Conservation (phyloP, 2,329 filamentous ascomycete species). For the Venturia nashicola region DNA sequence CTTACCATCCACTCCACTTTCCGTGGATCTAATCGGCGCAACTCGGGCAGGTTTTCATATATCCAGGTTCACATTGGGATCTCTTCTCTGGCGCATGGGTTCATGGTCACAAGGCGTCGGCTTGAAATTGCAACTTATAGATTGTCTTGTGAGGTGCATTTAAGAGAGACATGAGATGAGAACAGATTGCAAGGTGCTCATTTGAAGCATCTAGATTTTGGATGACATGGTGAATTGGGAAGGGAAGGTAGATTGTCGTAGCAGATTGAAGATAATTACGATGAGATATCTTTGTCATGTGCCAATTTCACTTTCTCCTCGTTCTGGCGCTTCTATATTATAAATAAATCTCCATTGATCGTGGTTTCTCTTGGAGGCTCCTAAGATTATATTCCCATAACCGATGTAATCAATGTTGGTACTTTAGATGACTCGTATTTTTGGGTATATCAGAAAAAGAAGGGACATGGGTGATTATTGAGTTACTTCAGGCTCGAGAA, state of each 20-base stretch:
- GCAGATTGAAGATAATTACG: background rate
- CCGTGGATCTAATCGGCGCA: background rate
- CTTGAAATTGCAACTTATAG: background rate
- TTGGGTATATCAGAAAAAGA: too few species aligned
- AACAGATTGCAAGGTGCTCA: conserved; percentile 3
- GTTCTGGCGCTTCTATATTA: too few species aligned
- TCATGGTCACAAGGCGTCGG: background rate
- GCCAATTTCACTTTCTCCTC: too few species aligned
- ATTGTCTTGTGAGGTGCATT: background rate
- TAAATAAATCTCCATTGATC: too few species aligned
- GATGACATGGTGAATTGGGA: background rate
- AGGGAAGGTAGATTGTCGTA: background rate
- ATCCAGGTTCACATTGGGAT: background rate
- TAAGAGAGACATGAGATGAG: background rate
- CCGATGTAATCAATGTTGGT: too few species aligned
- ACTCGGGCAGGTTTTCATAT: background rate
- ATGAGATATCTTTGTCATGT: background rate
- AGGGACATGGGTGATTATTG: too few species aligned
- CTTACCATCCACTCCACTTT: background rate
- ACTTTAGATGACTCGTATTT: too few species aligned
- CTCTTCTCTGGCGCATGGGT: background rate
- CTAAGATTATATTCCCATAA: too few species aligned
- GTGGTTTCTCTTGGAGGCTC: too few species aligned
- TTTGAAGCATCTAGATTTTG: background rate
- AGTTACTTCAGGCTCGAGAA: too few species aligned